phyloP scores from a whole-genome alignment of 2,329 filamentous ascomycete species.

The Fusarium sp. region DNA sequence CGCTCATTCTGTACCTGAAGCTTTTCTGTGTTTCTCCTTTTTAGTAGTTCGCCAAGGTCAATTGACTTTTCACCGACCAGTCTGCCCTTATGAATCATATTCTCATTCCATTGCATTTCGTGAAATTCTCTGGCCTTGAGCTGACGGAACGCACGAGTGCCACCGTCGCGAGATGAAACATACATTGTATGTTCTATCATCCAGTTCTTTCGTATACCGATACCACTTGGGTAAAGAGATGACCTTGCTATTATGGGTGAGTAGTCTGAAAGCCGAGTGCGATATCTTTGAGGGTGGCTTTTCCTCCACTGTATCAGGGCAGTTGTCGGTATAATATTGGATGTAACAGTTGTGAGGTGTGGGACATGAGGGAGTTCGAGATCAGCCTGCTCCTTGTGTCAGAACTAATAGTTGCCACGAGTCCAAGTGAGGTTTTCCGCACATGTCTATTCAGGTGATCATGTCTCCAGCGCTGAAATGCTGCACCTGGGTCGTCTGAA shows the following conservation, averaged over 20 bases:
- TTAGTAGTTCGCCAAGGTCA: conserved; percentile 26
- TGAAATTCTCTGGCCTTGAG: conserved; percentile 56
- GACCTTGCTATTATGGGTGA: conserved; percentile 33
- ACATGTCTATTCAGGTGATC: conserved; percentile 59
- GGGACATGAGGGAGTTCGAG: conserved; percentile 60
- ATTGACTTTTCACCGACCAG: conserved; percentile 50
- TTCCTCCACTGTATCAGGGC: conserved; percentile 53
- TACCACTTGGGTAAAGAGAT: conserved; percentile 35
- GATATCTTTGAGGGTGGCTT: conserved; percentile 53
- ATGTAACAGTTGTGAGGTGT: conserved; percentile 59
- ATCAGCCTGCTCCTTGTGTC: conserved; percentile 49
- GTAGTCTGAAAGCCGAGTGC: conserved; percentile 56
- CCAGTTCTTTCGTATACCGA: conserved; percentile 56
- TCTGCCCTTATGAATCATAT: conserved; percentile 46
- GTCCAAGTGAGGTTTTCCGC: conserved; percentile 14
- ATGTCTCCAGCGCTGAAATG: conserved; percentile 60
- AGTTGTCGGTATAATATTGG: conserved; percentile 55
- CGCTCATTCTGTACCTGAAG: not conserved
- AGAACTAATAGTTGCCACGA: not conserved
- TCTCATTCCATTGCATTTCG: conserved; percentile 55
- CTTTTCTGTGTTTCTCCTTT: not conserved
- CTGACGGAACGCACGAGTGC: conserved; percentile 53
- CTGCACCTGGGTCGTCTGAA: conserved; percentile 58
- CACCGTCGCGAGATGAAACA: conserved; percentile 53
- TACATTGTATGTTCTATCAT: conserved; percentile 58